These are phyloP conservation scores for Aschersonia sp. DNA, from an alignment of 2,329 filamentous ascomycete species.

Conservation along the genomic window DNA sequence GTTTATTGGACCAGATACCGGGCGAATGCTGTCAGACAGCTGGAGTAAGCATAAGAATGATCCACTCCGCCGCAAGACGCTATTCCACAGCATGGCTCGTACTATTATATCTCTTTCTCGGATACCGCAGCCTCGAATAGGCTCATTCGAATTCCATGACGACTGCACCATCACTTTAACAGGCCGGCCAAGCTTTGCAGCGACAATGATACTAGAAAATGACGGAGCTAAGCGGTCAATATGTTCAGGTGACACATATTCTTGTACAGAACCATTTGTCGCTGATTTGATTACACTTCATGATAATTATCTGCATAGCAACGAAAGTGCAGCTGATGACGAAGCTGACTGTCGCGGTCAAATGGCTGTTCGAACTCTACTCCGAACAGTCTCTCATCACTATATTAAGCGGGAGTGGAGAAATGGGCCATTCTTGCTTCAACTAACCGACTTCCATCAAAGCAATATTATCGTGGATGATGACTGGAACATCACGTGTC, in stretches of 20 bases:
- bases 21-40: no score
- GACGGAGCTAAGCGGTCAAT: no score
- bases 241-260: conserved; percentile 7
- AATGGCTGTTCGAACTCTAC: conserved; percentile 12
- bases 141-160: no score
- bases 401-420: conserved; percentile 8
- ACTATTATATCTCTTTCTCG: no score
- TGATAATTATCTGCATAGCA: conserved; percentile 10
- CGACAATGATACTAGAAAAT: no score
- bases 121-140: no score
- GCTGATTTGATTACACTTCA: conserved; percentile 11
- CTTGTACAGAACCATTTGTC: conserved; percentile 12
- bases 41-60: no score
- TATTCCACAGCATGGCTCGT: no score
- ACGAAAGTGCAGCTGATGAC: conserved; percentile 10
- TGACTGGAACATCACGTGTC: not conserved
- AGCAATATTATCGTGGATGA: conserved; percentile 13
- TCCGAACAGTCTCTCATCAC: conserved; percentile 10
- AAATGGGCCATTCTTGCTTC: conserved; percentile 13
- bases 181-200: no score
- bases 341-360: conserved; percentile 13
- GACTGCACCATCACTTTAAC: no score
- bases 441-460: conserved; percentile 16
- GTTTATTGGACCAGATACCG: no score
- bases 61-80: no score